Conservation (phyloP, 2,329 filamentous ascomycete species). For the Colletotrichum abscissum region DNA sequence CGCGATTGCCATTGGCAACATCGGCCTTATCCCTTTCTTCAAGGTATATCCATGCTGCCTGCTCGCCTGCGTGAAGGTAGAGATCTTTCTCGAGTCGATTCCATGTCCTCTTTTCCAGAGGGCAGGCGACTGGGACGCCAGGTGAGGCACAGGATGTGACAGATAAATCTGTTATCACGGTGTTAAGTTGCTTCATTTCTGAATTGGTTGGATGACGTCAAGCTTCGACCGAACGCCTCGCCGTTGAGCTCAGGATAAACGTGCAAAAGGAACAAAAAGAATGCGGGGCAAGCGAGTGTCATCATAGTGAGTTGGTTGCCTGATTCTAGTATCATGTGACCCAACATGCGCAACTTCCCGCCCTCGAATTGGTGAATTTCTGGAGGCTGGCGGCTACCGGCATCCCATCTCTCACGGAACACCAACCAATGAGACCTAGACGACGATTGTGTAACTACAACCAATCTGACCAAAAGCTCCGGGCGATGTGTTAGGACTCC, state of each 20-base stretch:
- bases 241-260: background rate
- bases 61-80: background rate
- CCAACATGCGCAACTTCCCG: background rate
- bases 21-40: background rate
- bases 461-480: too few species aligned
- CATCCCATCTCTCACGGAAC: too few species aligned
- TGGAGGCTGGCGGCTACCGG: background rate
- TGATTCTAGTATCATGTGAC: background rate
- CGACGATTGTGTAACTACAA: too few species aligned
- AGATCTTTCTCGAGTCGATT: background rate
- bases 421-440: too few species aligned
- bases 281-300: background rate
- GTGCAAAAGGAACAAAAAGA: background rate
- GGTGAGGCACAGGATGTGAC: background rate
- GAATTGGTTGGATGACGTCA: background rate
- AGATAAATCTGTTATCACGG: background rate
- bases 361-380: background rate
- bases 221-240: background rate
- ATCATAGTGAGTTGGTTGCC: background rate
- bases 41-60: background rate
- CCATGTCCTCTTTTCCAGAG: background rate
- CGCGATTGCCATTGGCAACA: too few species aligned
- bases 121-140: background rate
- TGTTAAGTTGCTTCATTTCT: background rate
- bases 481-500: too few species aligned